Percentiles rank a stretch among this genome's conserved stretches.
Conservation (phyloP, 805 yeast genomes). For the Nadsonia fulvescens region DNA sequence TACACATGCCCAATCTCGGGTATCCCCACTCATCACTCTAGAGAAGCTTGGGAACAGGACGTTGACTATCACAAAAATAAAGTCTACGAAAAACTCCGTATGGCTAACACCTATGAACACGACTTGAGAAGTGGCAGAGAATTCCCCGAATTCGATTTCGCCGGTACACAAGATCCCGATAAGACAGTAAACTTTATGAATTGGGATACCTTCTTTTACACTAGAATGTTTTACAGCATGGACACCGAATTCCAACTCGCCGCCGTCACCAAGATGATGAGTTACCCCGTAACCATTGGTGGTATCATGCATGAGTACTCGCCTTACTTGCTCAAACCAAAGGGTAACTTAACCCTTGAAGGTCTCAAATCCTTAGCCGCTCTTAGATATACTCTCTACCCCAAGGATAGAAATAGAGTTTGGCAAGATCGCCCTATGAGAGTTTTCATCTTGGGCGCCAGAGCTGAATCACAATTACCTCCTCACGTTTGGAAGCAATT, state of each 20-base stretch:
- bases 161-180: slow-evolving; percentile 60
- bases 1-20: slow-evolving; percentile 89
- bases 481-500: slow-evolving; percentile 92
- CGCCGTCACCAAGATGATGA: slow-evolving; percentile 82
- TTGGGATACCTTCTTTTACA: slow-evolving; percentile 90
- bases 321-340: slow-evolving; percentile 65
- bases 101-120: slow-evolving; percentile 85
- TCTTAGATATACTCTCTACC: slow-evolving; percentile 73
- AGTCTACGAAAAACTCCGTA: slow-evolving; percentile 56
- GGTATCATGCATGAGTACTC: slow-evolving; percentile 68
- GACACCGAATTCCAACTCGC: slow-evolving; percentile 93
- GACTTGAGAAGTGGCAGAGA: slow-evolving; percentile 86
- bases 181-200: slow-evolving; percentile 52
- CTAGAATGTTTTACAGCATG: slow-evolving; percentile 87
- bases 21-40: slow-evolving; percentile 86
- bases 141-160: slow-evolving; percentile 92
- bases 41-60: slow-evolving; percentile 79
- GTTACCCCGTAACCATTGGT: slow-evolving; percentile 83
- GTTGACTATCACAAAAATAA: slow-evolving; percentile 47
- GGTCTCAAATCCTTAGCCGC: slow-evolving; percentile 92
- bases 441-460: slow-evolving; percentile 75
- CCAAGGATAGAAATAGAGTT: slow-evolving; percentile 36
- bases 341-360: slow-evolving; percentile 78
- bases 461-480: slow-evolving; percentile 86
- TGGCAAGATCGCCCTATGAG: slow-evolving; percentile 80